Conservation (phyloP, 306 rosid species). For the Mimosa bimucronata region DNA sequence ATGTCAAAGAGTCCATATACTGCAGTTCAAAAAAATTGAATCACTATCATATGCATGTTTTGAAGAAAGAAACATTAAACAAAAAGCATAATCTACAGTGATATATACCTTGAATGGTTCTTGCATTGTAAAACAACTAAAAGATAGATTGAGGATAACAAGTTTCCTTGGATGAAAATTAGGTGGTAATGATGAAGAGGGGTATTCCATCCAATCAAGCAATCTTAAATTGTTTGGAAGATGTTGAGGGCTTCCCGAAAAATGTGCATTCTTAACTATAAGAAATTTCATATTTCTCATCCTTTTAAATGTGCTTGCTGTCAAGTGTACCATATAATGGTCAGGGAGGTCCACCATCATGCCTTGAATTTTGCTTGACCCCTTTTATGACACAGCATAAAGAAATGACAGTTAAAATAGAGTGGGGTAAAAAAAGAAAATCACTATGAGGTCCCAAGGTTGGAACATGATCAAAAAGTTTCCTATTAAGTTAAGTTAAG, state of each 20-base stretch:
- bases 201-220: constrained; percentile 53
- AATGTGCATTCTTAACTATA: constrained; percentile 38
- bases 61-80: background rate
- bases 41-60: background rate
- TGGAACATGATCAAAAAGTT: no score
- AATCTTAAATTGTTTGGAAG: constrained; percentile 52
- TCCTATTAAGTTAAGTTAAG: no score
- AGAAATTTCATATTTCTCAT: constrained; percentile 45
- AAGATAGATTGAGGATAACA: constrained; percentile 35
- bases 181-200: constrained; percentile 47
- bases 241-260: constrained; percentile 44
- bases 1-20: constrained; percentile 39
- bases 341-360: constrained; percentile 48
- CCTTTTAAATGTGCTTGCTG: constrained; percentile 36
- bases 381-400: constrained; percentile 30
- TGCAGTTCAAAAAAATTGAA: constrained; percentile 22
- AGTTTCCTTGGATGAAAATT: constrained; percentile 44
- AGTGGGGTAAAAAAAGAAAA: background rate
- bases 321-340: constrained; percentile 40
- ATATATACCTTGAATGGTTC: constrained; percentile 42
- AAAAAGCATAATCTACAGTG: background rate
- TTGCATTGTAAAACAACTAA: constrained; percentile 27
- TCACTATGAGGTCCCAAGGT: no score
- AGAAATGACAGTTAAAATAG: background rate
- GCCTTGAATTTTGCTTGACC: constrained; percentile 45